These are phyloP conservation scores for Leccinum longicurvipes DNA, from an alignment of 768 basidiomycete genomes.

Conservation along the genomic window DNA sequence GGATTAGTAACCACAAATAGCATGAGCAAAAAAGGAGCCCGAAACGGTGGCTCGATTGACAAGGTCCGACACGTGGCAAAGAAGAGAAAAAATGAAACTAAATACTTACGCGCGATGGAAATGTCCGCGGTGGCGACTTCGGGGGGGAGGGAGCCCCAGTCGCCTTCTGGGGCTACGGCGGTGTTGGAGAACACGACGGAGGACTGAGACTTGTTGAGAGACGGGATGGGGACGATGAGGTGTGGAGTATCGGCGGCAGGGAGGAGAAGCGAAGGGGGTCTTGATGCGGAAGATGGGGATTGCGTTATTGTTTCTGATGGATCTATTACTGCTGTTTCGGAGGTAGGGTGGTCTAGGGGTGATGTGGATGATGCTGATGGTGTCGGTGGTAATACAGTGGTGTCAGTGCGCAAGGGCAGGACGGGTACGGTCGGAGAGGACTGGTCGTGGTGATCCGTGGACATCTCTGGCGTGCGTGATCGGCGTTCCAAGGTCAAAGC, in stretches of 20 bases:
- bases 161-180: conserved; percentile 30
- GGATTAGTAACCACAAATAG: conserved; percentile 1
- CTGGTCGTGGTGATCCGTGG: conserved; percentile 21
- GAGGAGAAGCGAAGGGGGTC: conserved; percentile 19
- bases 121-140: conserved; percentile 58
- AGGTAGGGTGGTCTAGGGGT: conserved; percentile 21
- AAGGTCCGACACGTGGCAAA: conserved; percentile 8
- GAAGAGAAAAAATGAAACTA: conserved; percentile 6
- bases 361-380: conserved; percentile 13
- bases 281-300: conserved; percentile 11
- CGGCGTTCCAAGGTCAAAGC: conserved; percentile 10
- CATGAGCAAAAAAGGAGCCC: not conserved
- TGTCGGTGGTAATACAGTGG: conserved; percentile 24
- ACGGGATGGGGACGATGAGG: conserved; percentile 38
- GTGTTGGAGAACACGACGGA: conserved; percentile 47
- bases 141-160: conserved; percentile 42
- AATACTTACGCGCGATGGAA: conserved; percentile 53
- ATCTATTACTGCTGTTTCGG: conserved; percentile 19
- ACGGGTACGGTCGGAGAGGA: conserved; percentile 14
- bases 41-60: not conserved
- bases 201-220: conserved; percentile 38
- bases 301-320: conserved; percentile 16
- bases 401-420: conserved; percentile 13
- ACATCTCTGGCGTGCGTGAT: conserved; percentile 23
- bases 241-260: conserved; percentile 20